Percentiles rank a stretch among this genome's conserved stretches.
Conservation (phyloP, 2,329 filamentous ascomycete species). For the Fragosphaeria purpurea region DNA sequence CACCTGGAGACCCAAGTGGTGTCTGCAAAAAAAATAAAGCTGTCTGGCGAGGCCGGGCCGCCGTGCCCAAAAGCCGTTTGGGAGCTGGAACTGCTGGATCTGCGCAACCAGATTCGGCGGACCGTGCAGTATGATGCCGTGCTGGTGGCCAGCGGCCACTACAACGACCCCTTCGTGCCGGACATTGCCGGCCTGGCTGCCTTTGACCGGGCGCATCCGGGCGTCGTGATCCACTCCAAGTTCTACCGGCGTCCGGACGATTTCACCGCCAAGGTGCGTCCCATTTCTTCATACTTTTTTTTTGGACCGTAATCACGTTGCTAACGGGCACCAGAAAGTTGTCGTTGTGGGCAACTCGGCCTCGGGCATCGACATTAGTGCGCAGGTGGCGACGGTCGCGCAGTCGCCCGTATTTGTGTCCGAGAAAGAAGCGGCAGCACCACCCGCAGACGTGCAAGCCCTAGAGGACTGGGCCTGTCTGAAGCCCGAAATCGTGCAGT, state of each 20-base stretch:
- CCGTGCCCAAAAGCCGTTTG: neutral
- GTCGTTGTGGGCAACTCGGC: too few species aligned
- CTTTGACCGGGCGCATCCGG: neutral
- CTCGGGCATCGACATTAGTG: too few species aligned
- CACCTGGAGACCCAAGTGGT: neutral
- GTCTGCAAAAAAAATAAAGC: too few species aligned
- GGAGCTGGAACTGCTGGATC: too few species aligned
- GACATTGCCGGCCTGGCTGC: neutral
- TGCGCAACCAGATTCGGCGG: too few species aligned
- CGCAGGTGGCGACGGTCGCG: too few species aligned
- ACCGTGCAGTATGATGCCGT: too few species aligned
- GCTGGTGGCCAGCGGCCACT: too few species aligned
- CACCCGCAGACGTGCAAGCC: too few species aligned
- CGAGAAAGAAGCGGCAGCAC: neutral
- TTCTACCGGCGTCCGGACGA: neutral
- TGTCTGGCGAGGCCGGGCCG: neutral
- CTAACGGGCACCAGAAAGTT: too few species aligned
- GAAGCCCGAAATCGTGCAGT: slow-evolving; percentile 1
- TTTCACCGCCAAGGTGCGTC: neutral
- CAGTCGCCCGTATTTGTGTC: neutral
- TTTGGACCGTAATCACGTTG: neutral
- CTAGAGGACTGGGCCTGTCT: neutral
- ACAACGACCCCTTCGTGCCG: neutral
- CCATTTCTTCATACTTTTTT: too few species aligned
- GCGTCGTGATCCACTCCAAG: neutral